A percentile compares a stretch with the other conserved stretches of the same genome.
Evolutionary conservation across 2,329 filamentous ascomycete genomes (phyloP).

Genomic region (Aspergillus spinulosporus): DNA sequence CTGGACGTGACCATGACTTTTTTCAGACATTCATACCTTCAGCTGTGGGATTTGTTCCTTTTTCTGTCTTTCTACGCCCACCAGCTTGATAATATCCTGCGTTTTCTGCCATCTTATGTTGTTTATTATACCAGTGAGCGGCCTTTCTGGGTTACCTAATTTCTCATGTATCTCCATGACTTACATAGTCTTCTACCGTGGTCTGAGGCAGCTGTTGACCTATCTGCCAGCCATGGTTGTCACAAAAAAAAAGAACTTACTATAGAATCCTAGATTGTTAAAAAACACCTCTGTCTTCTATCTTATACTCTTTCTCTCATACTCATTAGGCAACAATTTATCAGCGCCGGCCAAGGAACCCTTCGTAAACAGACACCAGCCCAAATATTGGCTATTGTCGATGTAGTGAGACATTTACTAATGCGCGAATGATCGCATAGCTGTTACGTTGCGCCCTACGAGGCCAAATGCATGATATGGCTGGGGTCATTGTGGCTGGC

Average conservation of each 20-base stretch:
- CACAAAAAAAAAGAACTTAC: too few relatives aligned
- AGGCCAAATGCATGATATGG: background rate
- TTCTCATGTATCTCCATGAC: background rate
- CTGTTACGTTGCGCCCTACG: background rate
- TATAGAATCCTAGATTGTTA: too few relatives aligned
- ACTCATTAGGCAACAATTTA: background rate
- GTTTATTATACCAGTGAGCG: slow-evolving; percentile 10
- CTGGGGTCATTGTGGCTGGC: background rate
- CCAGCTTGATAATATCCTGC: slow-evolving; percentile 3
- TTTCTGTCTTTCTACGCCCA: background rate
- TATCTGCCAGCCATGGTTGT: background rate
- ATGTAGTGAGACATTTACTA: background rate
- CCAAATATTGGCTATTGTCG: background rate
- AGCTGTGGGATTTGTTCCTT: background rate
- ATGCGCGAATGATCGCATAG: background rate
- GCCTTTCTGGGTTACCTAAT: background rate
- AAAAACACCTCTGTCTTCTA: too few relatives aligned
- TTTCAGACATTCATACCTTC: slow-evolving; percentile 4
- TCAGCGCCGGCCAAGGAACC: background rate
- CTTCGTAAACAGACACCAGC: background rate
- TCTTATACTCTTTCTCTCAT: too few relatives aligned
- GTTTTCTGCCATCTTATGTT: background rate
- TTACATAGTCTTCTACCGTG: background rate
- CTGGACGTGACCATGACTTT: background rate
- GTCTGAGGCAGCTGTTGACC: background rate